Percentiles rank a stretch among this genome's conserved stretches.
Evolutionary conservation across 192 early-diverging fungal genomes (phyloP).

Genomic region (Coemansia sp.): DNA sequence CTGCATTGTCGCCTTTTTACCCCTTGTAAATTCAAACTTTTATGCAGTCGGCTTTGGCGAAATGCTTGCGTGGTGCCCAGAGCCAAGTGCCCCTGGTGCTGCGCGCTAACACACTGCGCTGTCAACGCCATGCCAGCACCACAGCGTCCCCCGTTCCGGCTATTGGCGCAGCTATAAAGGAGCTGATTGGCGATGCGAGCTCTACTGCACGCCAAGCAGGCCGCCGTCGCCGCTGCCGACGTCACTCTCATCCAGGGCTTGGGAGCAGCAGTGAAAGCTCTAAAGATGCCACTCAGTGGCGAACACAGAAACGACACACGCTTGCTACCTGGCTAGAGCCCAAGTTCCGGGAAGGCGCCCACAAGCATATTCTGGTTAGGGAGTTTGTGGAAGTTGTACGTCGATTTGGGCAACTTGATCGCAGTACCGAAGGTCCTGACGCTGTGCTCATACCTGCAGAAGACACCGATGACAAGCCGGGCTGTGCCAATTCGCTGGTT

Average conservation of each 20-base stretch:
- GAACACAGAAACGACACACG: not conserved
- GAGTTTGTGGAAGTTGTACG: conserved; percentile 24
- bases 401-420: conserved; percentile 1
- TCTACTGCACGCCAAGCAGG: not conserved
- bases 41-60: conserved; percentile 5
- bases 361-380: conserved; percentile 31
- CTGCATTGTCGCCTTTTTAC: not conserved
- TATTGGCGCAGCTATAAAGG: not conserved
- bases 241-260: not conserved
- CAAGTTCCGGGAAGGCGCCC: not conserved
- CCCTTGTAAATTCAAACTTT: not conserved
- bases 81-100: not conserved
- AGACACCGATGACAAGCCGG: not conserved
- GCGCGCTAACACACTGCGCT: not conserved
- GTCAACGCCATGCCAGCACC: not conserved
- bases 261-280: not conserved
- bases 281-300: not conserved
- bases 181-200: not conserved
- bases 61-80: not conserved
- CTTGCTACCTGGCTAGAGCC: not conserved
- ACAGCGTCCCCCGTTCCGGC: not conserved
- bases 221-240: not conserved
- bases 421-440: not conserved
- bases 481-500: not conserved
- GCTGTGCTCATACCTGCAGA: not conserved